Evolutionary conservation across 2,329 filamentous ascomycete species (phyloP), one percentile per base, ranked within the genome.

Genomic region (Chalaropsis thielavioides): DNA sequence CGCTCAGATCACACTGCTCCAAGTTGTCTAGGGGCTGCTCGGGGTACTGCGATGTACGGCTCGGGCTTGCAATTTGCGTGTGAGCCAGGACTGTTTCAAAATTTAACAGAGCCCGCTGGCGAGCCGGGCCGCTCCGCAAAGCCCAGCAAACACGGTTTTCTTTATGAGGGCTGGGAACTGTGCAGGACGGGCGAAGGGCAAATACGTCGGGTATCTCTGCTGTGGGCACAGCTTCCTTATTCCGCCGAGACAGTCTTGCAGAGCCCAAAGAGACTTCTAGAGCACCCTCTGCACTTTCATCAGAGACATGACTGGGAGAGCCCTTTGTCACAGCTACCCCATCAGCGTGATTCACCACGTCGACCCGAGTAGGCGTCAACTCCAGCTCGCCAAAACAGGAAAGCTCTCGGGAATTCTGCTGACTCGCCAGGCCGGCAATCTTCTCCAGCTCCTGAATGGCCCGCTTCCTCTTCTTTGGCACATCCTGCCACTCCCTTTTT

Each of bases 311-410:
- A 10, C 27, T 38, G 8, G 27, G 31, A 38, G 54, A 58, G 3
- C 15, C 15, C 13, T 38, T 4, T 38, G 54, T 11, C 2, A 17
- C n/a, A n/a, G n/a, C 24, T 15, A 13, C 5, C 6, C n/a, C 54
- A 35, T 58, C 24, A 58, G n/a, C n/a, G n/a, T n/a, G n/a, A n/a
- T n/a, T n/a, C n/a, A n/a, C n/a, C n/a, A n/a, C n/a, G n/a, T n/a
- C n/a, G n/a, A n/a, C 24, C 5, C 27, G 15, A 15, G 38, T 35
- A 43, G 24, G 35, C n/a, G 44, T 59, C 27, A 66, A 41, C 40
- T 66, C 65, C n/a, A 66, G 56, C 56, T 66, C 40, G 6, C 65
- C 65, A 46, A 66, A 66, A 24, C 56, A 66, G 17, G 61, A 64
- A 22, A 64, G 58, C 35, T 61, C 46, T 43, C 15, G n/a, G 7